Percentiles rank a stretch among this genome's conserved stretches.
These are phyloP conservation scores for Psilocybe cubensis DNA, from an alignment of 768 basidiomycete genomes.

Conservation along the genomic window DNA sequence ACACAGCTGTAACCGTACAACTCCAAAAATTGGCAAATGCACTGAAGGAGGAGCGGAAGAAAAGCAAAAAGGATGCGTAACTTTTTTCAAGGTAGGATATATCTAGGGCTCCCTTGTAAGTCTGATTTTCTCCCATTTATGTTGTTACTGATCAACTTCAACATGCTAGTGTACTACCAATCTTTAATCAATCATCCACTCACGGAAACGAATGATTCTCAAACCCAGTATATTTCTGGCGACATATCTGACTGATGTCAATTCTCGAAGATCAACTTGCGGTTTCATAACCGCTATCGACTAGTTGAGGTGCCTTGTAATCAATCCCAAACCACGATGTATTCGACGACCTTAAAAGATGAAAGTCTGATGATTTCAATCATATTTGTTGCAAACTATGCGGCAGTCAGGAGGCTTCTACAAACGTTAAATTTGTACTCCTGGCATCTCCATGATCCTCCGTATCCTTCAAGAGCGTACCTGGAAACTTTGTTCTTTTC, in stretches of 20 bases:
- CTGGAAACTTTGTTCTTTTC: neutral
- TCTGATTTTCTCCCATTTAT: neutral
- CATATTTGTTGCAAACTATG: too few species aligned
- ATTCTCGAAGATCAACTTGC: too few species aligned
- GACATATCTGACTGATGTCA: neutral
- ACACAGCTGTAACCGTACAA: constrained; percentile 60
- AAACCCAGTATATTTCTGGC: neutral
- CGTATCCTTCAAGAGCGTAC: neutral
- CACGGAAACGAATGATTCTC: neutral
- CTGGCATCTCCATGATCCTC: neutral
- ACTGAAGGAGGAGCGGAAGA: constrained; percentile 50
- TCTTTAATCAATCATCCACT: neutral
- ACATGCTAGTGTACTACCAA: neutral
- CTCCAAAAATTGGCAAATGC: constrained; percentile 59
- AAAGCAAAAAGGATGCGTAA: constrained; percentile 24
- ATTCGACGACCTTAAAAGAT: too few species aligned
- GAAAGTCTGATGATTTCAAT: too few species aligned
- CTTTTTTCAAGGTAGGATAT: constrained; percentile 1
- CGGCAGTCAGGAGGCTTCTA: neutral
- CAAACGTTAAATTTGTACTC: neutral
- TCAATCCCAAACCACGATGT: too few species aligned
- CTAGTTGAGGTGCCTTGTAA: too few species aligned
- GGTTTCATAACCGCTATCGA: too few species aligned
- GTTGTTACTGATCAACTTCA: neutral
- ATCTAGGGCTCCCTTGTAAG: neutral